Percentiles rank a stretch among this genome's conserved stretches.
phyloP scores from a whole-genome alignment of 768 basidiomycete species.

The Guyanaporus albipodus region DNA sequence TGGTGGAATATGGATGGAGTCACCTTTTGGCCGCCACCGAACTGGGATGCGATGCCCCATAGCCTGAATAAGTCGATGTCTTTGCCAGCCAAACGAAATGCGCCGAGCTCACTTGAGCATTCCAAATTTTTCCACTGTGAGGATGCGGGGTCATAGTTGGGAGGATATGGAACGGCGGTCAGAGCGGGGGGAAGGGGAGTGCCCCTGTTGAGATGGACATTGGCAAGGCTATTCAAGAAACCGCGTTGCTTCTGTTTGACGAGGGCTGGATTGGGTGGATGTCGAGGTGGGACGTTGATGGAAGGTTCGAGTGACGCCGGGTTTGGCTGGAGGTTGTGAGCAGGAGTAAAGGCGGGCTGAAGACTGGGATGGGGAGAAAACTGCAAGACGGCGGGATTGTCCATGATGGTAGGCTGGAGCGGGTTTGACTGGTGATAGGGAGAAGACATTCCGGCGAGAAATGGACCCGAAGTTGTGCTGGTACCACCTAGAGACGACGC shows the following conservation, averaged over 20 bases:
- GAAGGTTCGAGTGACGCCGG: slow-evolving; percentile 44
- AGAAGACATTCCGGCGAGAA: slow-evolving; percentile 55
- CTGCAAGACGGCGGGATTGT: slow-evolving; percentile 39
- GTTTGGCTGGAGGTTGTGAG: slow-evolving; percentile 30
- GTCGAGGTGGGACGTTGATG: slow-evolving; percentile 38
- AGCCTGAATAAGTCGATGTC: slow-evolving; percentile 76
- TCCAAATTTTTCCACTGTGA: slow-evolving; percentile 69
- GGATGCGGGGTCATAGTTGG: slow-evolving; percentile 56
- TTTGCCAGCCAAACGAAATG: slow-evolving; percentile 65
- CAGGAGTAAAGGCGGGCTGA: slow-evolving; percentile 43
- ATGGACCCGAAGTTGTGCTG: slow-evolving; percentile 68
- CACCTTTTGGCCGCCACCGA: slow-evolving; percentile 63
- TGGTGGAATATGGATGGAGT: slow-evolving; percentile 24
- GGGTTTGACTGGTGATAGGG: slow-evolving; percentile 26
- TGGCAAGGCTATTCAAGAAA: slow-evolving; percentile 61
- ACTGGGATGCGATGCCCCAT: slow-evolving; percentile 56
- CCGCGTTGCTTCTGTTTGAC: slow-evolving; percentile 53
- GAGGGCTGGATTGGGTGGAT: slow-evolving; percentile 31
- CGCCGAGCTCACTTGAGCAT: slow-evolving; percentile 54
- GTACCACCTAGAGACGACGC: slow-evolving; percentile 44
- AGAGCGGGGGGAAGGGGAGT: slow-evolving; percentile 73
- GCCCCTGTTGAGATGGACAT: slow-evolving; percentile 51
- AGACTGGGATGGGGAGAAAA: slow-evolving; percentile 41
- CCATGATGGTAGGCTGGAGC: slow-evolving; percentile 40
- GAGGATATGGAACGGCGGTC: slow-evolving; percentile 54